phyloP scores from a whole-genome alignment of 768 basidiomycete species.

The Paxillus ammoniavirescens region DNA sequence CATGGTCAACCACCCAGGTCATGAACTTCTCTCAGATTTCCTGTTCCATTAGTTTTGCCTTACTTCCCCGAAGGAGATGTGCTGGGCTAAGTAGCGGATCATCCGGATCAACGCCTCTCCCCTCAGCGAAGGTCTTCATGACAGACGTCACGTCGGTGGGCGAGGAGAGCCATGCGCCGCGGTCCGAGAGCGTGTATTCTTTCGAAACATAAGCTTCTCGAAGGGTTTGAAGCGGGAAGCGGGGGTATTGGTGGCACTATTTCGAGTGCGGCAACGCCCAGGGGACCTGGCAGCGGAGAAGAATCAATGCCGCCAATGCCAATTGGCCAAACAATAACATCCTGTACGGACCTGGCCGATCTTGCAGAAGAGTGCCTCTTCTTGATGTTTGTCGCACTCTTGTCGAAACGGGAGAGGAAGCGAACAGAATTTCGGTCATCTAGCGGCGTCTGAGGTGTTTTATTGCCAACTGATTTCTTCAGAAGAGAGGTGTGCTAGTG shows the following conservation, averaged over 20 bases:
- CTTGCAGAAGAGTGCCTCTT: constrained; percentile 47
- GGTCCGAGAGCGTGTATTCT: constrained; percentile 56
- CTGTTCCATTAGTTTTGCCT: constrained; percentile 22
- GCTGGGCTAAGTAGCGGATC: constrained; percentile 51
- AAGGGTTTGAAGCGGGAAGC: constrained; percentile 50
- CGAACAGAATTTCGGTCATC: constrained; percentile 37
- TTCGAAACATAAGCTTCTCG: constrained; percentile 43
- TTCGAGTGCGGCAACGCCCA: constrained; percentile 52
- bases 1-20: constrained; percentile 38
- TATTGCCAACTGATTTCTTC: background rate
- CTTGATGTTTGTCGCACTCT: constrained; percentile 60
- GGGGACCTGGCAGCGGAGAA: constrained; percentile 39
- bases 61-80: constrained; percentile 38
- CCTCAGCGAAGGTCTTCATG: constrained; percentile 41
- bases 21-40: constrained; percentile 39
- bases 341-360: constrained; percentile 43
- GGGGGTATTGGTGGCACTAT: constrained; percentile 61
- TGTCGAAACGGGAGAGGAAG: constrained; percentile 57
- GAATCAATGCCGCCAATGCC: background rate
- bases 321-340: background rate
- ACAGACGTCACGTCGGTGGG: constrained; percentile 26
- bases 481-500: constrained; percentile 3
- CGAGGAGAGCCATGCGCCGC: constrained; percentile 49
- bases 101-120: constrained; percentile 34
- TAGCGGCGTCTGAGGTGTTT: constrained; percentile 24